Evolutionary conservation across 2,329 filamentous ascomycete species (phyloP).

Genomic region (Exophiala lecanii-corni): DNA sequence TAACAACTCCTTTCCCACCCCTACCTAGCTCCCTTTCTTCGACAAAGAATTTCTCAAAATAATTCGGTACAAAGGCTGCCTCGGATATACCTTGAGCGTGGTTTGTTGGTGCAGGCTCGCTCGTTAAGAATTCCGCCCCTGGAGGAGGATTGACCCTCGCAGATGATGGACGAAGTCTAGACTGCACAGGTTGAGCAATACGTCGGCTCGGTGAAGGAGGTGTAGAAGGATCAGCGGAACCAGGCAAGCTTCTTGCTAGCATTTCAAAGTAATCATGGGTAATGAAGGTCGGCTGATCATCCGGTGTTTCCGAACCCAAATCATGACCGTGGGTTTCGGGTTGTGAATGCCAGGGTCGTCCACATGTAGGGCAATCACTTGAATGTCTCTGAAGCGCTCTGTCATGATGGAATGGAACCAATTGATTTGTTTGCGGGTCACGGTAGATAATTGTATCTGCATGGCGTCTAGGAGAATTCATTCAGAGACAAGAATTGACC

Average conservation of each 20-base stretch:
- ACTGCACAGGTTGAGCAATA: constrained; percentile 44
- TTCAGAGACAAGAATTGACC: neutral
- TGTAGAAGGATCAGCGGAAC: constrained; percentile 44
- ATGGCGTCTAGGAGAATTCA: constrained; percentile 62
- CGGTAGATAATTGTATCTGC: constrained; percentile 89
- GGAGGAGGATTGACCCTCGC: constrained; percentile 35
- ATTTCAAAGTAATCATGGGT: constrained; percentile 94
- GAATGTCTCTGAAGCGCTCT: constrained; percentile 46
- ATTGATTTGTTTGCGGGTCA: constrained; percentile 76
- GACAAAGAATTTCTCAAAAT: constrained; percentile 89
- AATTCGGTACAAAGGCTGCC: constrained; percentile 84
- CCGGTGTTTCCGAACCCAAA: constrained; percentile 29
- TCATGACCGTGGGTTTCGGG: constrained; percentile 32
- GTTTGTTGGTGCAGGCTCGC: constrained; percentile 37
- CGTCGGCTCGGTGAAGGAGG: constrained; percentile 49
- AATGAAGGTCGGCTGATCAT: constrained; percentile 63
- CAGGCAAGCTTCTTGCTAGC: constrained; percentile 61
- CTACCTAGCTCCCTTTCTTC: constrained; percentile 81
- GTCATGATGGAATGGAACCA: constrained; percentile 57
- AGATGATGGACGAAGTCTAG: constrained; percentile 21
- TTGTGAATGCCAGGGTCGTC: constrained; percentile 60
- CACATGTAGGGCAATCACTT: constrained; percentile 84
- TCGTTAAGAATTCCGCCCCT: constrained; percentile 47
- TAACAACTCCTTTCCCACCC: constrained; percentile 89
- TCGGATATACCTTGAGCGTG: constrained; percentile 67